Evolutionary conservation across 192 early-diverging fungal genomes (phyloP).

Genomic region (Rhizophagus prolifer): DNA sequence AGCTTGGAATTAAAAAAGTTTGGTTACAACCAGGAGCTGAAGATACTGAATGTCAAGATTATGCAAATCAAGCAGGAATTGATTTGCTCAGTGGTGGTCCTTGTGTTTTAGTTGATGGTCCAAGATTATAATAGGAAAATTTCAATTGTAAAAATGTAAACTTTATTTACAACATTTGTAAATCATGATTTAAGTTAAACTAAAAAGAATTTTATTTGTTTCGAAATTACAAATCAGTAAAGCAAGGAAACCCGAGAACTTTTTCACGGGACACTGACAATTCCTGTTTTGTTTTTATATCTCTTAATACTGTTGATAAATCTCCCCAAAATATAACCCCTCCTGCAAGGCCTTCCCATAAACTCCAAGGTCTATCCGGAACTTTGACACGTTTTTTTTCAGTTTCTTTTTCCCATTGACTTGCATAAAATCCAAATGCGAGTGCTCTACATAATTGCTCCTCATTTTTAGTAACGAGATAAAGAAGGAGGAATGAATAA

Average conservation of each 20-base stretch:
- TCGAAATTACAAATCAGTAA: background rate
- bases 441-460: background rate
- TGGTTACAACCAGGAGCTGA: slow-evolving; percentile 80
- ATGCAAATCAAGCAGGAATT: slow-evolving; percentile 46
- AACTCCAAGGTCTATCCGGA: slow-evolving; percentile 4
- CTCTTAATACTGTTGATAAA: background rate
- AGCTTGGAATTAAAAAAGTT: slow-evolving; percentile 58
- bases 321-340: background rate
- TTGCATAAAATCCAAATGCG: background rate
- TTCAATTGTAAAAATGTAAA: background rate
- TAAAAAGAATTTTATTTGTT: background rate
- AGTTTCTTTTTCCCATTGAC: background rate
- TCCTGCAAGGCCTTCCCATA: slow-evolving; percentile 4
- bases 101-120: slow-evolving; percentile 61
- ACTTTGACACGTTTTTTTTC: background rate
- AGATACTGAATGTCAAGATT: slow-evolving; percentile 46
- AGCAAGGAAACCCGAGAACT: background rate
- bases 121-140: slow-evolving; percentile 4
- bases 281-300: background rate
- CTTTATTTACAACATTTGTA: background rate
- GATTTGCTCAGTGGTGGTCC: slow-evolving; percentile 64
- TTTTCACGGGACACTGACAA: background rate
- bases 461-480: background rate
- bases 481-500: slow-evolving; percentile 1
- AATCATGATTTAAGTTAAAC: no score